Evolutionary conservation across 306 rosid genomes (phyloP).

Genomic region (Quercus wislizeni): DNA sequence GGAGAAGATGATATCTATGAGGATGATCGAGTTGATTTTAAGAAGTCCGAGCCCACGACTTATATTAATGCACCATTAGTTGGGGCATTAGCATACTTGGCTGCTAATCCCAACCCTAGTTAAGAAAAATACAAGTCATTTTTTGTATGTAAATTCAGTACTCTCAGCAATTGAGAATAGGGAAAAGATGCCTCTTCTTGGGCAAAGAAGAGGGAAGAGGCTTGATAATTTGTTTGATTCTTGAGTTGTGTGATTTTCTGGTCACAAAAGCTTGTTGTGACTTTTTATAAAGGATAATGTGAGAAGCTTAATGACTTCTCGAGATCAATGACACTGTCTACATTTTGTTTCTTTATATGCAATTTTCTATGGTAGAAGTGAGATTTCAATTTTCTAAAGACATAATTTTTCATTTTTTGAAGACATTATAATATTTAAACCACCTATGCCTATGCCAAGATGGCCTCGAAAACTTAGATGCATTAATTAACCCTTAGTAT

Average conservation of each 20-base stretch:
- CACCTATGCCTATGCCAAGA: not conserved
- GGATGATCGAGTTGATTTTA: conserved; percentile 74
- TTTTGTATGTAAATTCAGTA: conserved; percentile 17
- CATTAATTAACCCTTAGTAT: too few relatives aligned
- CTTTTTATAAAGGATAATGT: conserved; percentile 10
- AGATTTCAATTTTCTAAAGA: not conserved
- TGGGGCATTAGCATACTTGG: conserved; percentile 72
- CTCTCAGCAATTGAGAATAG: conserved; percentile 4
- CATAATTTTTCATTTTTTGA: not conserved
- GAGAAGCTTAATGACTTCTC: not conserved
- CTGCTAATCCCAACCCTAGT: conserved; percentile 53
- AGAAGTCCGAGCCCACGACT: conserved; percentile 84
- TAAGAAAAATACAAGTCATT: conserved; percentile 13
- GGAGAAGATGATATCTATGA: conserved; percentile 64
- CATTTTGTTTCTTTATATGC: not conserved
- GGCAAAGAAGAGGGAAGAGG: conserved; percentile 63
- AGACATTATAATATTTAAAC: not conserved
- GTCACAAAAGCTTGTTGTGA: conserved; percentile 34
- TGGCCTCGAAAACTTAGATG: too few relatives aligned
- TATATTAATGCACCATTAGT: conserved; percentile 95
- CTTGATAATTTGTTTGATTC: conserved; percentile 31
- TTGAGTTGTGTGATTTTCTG: conserved; percentile 16
- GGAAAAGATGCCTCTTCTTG: conserved; percentile 62
- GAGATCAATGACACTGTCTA: conserved; percentile 13
- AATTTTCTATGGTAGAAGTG: not conserved